These are phyloP conservation scores for Gossypium schwendimanii DNA, from an alignment of 441 rosid species.

Conservation along the genomic window DNA sequence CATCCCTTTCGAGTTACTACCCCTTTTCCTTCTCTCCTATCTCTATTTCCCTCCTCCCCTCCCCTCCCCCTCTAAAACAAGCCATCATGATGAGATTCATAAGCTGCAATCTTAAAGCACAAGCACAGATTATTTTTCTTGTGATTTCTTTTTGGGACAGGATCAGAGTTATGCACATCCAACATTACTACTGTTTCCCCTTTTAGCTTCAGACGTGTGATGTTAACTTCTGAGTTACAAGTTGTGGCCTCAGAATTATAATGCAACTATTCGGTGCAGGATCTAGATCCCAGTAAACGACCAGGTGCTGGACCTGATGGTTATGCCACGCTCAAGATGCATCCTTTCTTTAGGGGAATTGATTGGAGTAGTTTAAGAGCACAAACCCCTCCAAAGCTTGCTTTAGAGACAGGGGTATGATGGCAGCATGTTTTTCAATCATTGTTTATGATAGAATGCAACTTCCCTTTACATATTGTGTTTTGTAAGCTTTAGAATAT, in stretches of 20 bases:
- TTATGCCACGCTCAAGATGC: constrained; percentile 70
- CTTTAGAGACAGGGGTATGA: constrained; percentile 55
- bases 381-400: constrained; percentile 80
- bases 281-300: constrained; percentile 81
- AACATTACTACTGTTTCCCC: background rate
- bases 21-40: background rate
- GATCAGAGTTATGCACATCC: background rate
- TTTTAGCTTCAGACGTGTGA: background rate
- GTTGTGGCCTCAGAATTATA: constrained; percentile 10
- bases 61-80: background rate
- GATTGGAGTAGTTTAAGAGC: constrained; percentile 76
- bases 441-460: background rate
- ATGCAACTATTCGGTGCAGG: constrained; percentile 38
- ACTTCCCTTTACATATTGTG: background rate
- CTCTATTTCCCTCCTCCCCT: background rate
- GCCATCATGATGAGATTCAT: background rate
- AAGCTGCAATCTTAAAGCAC: background rate
- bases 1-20: background rate
- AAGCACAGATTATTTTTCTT: background rate
- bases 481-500: background rate
- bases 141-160: background rate
- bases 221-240: background rate
- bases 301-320: constrained; percentile 93
- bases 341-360: constrained; percentile 81
- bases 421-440: background rate